These are phyloP conservation scores for Verticillium albo-atrum DNA, from an alignment of 2,329 filamentous ascomycete genomes.

Conservation along the genomic window DNA sequence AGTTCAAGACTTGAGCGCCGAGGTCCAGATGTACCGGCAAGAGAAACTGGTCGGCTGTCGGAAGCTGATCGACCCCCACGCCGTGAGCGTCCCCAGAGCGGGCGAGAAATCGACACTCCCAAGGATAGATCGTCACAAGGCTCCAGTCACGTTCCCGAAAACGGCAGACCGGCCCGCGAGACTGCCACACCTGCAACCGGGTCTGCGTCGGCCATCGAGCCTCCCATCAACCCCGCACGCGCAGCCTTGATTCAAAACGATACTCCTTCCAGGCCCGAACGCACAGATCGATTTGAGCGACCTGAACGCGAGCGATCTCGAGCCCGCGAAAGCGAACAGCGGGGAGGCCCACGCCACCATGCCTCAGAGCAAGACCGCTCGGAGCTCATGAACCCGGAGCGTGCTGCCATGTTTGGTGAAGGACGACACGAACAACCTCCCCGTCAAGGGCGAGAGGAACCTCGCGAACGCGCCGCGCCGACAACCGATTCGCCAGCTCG, in stretches of 20 bases:
- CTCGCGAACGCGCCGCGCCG: constrained; percentile 20
- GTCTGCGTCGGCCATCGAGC: constrained; percentile 32
- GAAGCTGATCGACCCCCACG: constrained; percentile 38
- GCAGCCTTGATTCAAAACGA: constrained; percentile 42
- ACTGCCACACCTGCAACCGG: constrained; percentile 12
- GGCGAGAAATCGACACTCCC: not conserved
- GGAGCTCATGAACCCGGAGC: constrained; percentile 42
- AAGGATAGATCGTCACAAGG: not conserved
- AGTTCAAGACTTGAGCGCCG: constrained; percentile 36
- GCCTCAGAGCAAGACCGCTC: constrained; percentile 18
- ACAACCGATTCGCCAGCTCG: constrained; percentile 47
- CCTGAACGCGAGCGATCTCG: constrained; percentile 12
- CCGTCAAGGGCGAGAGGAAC: constrained; percentile 37
- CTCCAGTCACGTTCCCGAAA: constrained; percentile 11
- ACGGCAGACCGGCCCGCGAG: constrained; percentile 18
- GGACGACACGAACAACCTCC: constrained; percentile 25
- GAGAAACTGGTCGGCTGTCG: constrained; percentile 29
- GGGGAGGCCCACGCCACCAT: constrained; percentile 4
- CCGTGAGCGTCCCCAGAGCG: constrained; percentile 15
- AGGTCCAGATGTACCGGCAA: constrained; percentile 26
- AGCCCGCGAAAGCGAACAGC: constrained; percentile 7
- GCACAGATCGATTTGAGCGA: constrained; percentile 5
- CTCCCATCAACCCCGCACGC: constrained; percentile 51
- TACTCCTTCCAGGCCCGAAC: constrained; percentile 11
- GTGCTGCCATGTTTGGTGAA: constrained; percentile 41